phyloP scores from a whole-genome alignment of 306 rosid genomes.

The Begonia masoniana region DNA sequence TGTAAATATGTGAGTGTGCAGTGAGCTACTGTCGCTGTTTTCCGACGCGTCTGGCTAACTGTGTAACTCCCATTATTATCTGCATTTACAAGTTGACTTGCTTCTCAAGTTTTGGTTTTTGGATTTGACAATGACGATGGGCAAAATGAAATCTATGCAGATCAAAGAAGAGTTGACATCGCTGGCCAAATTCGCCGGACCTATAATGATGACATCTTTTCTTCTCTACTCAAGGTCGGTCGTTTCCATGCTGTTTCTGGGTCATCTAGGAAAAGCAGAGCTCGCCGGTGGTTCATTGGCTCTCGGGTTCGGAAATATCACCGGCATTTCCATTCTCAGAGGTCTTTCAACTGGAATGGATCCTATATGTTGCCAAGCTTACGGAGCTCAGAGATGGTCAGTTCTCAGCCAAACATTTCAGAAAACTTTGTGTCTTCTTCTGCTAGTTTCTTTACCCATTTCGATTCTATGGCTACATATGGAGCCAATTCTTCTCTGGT shows the following conservation, averaged over 20 bases:
- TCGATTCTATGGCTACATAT: slow-evolving; percentile 57
- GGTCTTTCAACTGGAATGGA: slow-evolving; percentile 81
- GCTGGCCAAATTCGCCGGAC: slow-evolving; percentile 39
- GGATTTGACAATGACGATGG: slow-evolving; percentile 1
- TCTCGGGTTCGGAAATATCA: slow-evolving; percentile 70
- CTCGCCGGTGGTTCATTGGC: slow-evolving; percentile 87
- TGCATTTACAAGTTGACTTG: too few relatives aligned
- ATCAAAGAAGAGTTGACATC: slow-evolving; percentile 54
- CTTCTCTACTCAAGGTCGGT: slow-evolving; percentile 59
- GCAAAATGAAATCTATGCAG: slow-evolving; percentile 28
- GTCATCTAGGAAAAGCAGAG: slow-evolving; percentile 65
- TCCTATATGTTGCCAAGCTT: slow-evolving; percentile 93
- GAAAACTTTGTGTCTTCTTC: slow-evolving; percentile 56
- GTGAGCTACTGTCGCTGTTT: too few relatives aligned
- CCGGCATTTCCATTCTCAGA: slow-evolving; percentile 56
- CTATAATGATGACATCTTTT: slow-evolving; percentile 48
- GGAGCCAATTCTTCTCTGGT: slow-evolving; percentile 41
- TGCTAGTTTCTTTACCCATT: slow-evolving; percentile 60
- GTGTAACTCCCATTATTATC: too few relatives aligned
- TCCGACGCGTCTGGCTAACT: too few relatives aligned
- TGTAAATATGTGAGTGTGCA: too few relatives aligned
- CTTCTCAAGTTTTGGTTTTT: too few relatives aligned
- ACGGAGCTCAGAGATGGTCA: slow-evolving; percentile 60
- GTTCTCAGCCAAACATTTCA: slow-evolving; percentile 56
- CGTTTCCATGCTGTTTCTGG: slow-evolving; percentile 70